Conservation (phyloP, 2,329 filamentous ascomycete genomes). For the Pestalotiopsis sp. region DNA sequence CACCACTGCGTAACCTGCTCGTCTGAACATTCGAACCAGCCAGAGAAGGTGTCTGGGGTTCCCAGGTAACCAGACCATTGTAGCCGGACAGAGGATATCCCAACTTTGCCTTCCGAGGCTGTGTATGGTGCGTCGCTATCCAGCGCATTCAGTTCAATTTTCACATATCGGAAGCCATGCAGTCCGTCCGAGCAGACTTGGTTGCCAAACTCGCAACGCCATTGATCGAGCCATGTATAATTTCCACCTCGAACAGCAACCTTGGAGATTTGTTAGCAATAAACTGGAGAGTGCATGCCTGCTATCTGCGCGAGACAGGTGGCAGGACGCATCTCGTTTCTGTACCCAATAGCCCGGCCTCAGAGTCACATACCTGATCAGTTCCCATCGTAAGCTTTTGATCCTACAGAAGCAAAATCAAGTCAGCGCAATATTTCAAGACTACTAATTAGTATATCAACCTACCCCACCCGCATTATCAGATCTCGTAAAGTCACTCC, state of each 20-base stretch:
- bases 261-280: slow-evolving; percentile 24
- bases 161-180: slow-evolving; percentile 56
- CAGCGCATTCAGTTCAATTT: slow-evolving; percentile 49
- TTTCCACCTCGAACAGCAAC: slow-evolving; percentile 44
- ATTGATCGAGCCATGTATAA: slow-evolving; percentile 48
- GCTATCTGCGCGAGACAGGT: background rate
- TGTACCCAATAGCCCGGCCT: background rate
- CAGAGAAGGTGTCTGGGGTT: slow-evolving; percentile 50
- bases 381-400: slow-evolving; percentile 43
- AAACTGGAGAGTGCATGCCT: background rate
- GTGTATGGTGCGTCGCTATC: slow-evolving; percentile 47
- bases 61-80: slow-evolving; percentile 49
- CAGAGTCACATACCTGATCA: slow-evolving; percentile 41
- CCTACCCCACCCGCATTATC: slow-evolving; percentile 34
- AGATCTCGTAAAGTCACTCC: slow-evolving; percentile 53
- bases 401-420: slow-evolving; percentile 20
- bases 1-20: slow-evolving; percentile 52
- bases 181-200: slow-evolving; percentile 55
- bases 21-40: slow-evolving; percentile 57
- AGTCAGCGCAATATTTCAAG: background rate
- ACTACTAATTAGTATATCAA: slow-evolving; percentile 13
- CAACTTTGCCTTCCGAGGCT: slow-evolving; percentile 42
- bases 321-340: background rate
- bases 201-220: slow-evolving; percentile 44
- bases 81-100: slow-evolving; percentile 45